These are phyloP conservation scores for Antitrichia curtipendula DNA, from an alignment of 225 moss, liverwort and hornwort species.

Conservation along the genomic window DNA sequence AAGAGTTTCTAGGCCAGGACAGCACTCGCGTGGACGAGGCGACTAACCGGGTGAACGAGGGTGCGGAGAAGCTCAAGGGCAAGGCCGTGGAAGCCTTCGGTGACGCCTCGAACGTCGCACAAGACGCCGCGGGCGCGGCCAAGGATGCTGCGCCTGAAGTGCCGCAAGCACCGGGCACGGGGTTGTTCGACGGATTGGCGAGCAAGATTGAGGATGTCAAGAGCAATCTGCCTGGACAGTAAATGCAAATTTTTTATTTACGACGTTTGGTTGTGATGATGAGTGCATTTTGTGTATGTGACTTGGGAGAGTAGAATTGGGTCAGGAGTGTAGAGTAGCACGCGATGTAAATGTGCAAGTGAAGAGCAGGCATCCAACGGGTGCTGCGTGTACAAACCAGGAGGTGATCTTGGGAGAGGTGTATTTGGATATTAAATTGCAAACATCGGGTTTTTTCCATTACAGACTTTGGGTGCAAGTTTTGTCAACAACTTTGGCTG, in stretches of 20 bases:
- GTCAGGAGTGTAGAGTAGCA: background rate
- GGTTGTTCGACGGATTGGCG: background rate
- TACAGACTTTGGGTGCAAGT: background rate
- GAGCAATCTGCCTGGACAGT: constrained; percentile 9
- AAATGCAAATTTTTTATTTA: too few relatives aligned
- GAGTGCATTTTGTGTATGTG: background rate
- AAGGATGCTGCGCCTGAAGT: constrained; percentile 14
- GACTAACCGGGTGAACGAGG: background rate
- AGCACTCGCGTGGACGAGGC: constrained; percentile 49
- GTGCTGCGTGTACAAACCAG: background rate
- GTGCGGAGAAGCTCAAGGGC: constrained; percentile 8
- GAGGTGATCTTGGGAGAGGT: background rate
- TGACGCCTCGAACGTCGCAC: constrained; percentile 10
- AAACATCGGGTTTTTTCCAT: background rate
- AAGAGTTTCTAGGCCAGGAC: constrained; percentile 46
- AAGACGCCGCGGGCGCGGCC: background rate
- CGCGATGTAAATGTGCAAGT: background rate
- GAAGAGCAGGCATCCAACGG: background rate
- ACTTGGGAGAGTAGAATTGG: background rate
- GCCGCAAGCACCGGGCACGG: background rate
- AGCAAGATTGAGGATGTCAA: constrained; percentile 10
- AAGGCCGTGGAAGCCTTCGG: constrained; percentile 25
- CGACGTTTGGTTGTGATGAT: background rate
- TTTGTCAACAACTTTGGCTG: too few relatives aligned
- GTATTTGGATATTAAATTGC: background rate